Percentiles rank a stretch among this genome's conserved stretches.
phyloP scores from a whole-genome alignment of 2,329 filamentous ascomycete genomes.

The Scedosporium dehoogii region DNA sequence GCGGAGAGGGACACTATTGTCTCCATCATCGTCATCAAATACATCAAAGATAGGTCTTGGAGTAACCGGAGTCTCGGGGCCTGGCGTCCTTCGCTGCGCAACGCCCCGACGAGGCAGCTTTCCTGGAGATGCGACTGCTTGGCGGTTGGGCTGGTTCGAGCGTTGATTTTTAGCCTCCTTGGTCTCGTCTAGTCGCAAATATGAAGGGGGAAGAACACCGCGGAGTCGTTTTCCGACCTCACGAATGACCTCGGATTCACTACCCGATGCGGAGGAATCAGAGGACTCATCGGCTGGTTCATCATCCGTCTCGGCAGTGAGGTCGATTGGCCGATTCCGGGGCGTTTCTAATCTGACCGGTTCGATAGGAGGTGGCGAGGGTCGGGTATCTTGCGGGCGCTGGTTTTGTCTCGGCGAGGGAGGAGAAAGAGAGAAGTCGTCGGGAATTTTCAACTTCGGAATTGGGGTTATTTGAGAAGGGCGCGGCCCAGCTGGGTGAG shows the following conservation, averaged over 20 bases:
- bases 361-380: neutral
- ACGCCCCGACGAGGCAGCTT: constrained; percentile 35
- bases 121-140: constrained; percentile 20
- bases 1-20: constrained; percentile 9
- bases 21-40: constrained; percentile 30
- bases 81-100: constrained; percentile 31
- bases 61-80: constrained; percentile 12
- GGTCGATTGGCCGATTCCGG: neutral
- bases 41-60: constrained; percentile 34
- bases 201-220: constrained; percentile 58
- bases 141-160: neutral
- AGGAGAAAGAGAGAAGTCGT: neutral
- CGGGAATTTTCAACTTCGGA: constrained; percentile 1
- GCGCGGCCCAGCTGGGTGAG: neutral
- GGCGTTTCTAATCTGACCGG: neutral
- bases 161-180: constrained; percentile 15
- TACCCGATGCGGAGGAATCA: constrained; percentile 10
- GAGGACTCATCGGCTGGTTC: constrained; percentile 13
- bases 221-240: constrained; percentile 37
- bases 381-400: neutral
- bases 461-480: neutral
- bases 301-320: constrained; percentile 14
- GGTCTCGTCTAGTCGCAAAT: constrained; percentile 49
- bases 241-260: constrained; percentile 24
- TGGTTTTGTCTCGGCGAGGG: neutral